These are phyloP conservation scores for Naganishia liquefaciens DNA, from an alignment of 1,284 basidiomycete species.

Conservation along the genomic window DNA sequence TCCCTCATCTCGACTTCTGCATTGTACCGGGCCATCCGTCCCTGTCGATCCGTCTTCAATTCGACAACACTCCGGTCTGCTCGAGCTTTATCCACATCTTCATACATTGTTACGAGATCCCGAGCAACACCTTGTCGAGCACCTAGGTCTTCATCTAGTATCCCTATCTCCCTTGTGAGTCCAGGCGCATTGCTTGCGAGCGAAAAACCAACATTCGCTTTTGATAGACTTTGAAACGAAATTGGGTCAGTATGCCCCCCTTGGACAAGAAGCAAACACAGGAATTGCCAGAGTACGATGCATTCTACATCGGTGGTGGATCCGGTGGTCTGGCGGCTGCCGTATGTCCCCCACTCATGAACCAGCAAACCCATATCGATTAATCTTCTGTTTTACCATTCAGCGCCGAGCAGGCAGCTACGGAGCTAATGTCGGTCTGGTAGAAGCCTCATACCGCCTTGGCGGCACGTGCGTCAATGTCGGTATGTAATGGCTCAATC, in stretches of 20 bases:
- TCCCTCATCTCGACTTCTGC: conserved; percentile 8
- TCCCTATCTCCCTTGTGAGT: conserved; percentile 1
- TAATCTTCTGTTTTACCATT: background rate
- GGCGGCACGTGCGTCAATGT: conserved; percentile 95
- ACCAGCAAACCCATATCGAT: background rate
- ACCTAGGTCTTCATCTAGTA: no score
- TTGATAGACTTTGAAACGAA: conserved; percentile 17
- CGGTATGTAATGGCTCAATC: conserved; percentile 49
- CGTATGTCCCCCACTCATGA: conserved; percentile 37
- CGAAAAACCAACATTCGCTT: background rate
- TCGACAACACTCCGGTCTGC: background rate
- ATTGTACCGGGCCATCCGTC: conserved; percentile 7
- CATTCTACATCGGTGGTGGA: conserved; percentile 54
- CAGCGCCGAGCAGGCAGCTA: conserved; percentile 81
- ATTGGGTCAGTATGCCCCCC: conserved; percentile 49
- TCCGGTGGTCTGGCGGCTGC: conserved; percentile 54
- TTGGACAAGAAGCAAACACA: conserved; percentile 45
- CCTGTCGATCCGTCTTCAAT: conserved; percentile 2
- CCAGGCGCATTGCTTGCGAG: background rate
- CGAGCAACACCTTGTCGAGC: background rate
- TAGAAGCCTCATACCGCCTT: conserved; percentile 73
- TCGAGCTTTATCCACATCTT: conserved; percentile 12
- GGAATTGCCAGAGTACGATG: conserved; percentile 48
- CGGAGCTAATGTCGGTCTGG: conserved; percentile 84
- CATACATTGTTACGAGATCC: background rate